Evolutionary conservation across 2,329 filamentous ascomycete genomes (phyloP), one percentile per base, ranked within the genome.

Genomic region (Botrytis cinerea): DNA sequence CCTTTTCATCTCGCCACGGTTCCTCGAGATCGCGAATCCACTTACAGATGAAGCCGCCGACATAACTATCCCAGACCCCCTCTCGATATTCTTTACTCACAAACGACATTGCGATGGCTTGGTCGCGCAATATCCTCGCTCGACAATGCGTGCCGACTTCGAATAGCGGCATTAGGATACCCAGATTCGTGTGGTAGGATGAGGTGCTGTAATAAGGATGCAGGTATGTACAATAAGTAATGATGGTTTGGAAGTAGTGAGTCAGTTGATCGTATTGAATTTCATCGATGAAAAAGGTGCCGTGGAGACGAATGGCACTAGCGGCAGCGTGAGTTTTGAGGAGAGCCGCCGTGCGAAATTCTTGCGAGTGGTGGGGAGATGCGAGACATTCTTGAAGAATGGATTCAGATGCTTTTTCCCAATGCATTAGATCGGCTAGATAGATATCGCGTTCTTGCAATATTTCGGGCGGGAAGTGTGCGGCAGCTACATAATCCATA

Each of bases 41-140:
- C 12, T 64, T 46, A 46, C 61, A 61, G 20, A 75, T 69, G 25
- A 46, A 64, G 2, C 59, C 73, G 18, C 72, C 59, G 0, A 62
- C 32, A 5, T 72, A 54, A 68, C 70, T 72, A 67, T 76, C 74
- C 71, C 73, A 76, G 4, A 76, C 28, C 0, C 75, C 75, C n/a
- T 76, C 75, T 28, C 69, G 57, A 45, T 76, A 75, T 20, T 72
- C 73, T 18, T 57, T 60, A 54, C 38, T 62, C 14, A 57, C 64
- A 20, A 70, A 48, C 12, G 74, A 25, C 45, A 76, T 63, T 28
- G 69, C 54, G 18, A 76, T 74, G 8, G 75, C 73, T 46, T 61
- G 51, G 20, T 70, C 54, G n/a, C 75, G 46, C 22, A 73, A 48
- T 16, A 71, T 48, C 22, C 32, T 60, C 35, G 73, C 45, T 0